A percentile compares a stretch with the other conserved stretches of the same genome.
Conservation (phyloP, 805 yeast genomes). For the Candida broadrunensis region DNA sequence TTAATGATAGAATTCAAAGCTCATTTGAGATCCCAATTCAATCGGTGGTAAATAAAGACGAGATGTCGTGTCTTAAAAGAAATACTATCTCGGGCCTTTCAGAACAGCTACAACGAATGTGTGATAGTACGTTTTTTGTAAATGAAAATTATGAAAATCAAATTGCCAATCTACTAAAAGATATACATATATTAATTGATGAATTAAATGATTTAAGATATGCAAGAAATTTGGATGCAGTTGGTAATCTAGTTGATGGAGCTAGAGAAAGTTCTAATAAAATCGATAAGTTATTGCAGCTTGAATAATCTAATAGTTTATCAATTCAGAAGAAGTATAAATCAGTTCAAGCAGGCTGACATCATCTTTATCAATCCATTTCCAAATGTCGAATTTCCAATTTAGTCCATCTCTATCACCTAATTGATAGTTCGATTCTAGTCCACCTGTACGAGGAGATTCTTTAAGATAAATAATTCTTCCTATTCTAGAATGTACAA, state of each 20-base stretch:
- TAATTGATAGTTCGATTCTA: constrained; percentile 69
- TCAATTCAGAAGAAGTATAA: background rate
- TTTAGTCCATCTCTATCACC: constrained; percentile 76
- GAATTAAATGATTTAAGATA: background rate
- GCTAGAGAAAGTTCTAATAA: background rate
- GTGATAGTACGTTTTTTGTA: background rate
- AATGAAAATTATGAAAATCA: background rate
- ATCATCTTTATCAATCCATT: constrained; percentile 51
- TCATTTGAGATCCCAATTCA: background rate
- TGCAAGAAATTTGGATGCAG: background rate
- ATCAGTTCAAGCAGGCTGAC: background rate
- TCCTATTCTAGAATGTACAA: constrained; percentile 82
- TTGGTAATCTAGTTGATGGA: background rate
- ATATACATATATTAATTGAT: background rate
- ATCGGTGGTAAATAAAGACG: background rate
- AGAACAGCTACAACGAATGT: background rate
- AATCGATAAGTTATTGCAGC: background rate
- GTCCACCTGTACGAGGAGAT: constrained; percentile 39
- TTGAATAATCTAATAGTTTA: background rate
- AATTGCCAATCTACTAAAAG: background rate
- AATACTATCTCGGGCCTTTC: no score
- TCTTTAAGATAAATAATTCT: constrained; percentile 57
- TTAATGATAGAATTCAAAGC: constrained; percentile 1
- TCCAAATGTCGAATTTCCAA: constrained; percentile 85
- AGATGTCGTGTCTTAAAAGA: no score